phyloP scores from a whole-genome alignment of 306 rosid species.

The Prunus salicina region DNA sequence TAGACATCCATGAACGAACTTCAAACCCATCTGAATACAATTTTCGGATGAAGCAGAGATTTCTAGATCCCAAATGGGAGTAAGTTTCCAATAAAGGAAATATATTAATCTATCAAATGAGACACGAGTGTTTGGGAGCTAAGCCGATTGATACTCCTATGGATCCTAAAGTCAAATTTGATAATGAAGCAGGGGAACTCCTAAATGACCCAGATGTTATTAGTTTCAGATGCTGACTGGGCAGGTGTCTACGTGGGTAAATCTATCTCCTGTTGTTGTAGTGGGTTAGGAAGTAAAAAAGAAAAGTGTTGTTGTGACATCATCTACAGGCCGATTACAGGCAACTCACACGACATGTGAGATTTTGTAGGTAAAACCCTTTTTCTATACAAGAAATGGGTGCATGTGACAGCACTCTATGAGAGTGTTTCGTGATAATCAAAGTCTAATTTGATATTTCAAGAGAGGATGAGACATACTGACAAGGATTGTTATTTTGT shows the following conservation, averaged over 20 bases:
- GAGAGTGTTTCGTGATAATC: neutral
- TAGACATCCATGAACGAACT: neutral
- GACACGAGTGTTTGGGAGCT: neutral
- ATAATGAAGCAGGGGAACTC: neutral
- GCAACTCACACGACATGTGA: neutral
- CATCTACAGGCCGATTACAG: neutral
- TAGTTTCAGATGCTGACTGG: neutral
- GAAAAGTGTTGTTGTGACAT: neutral
- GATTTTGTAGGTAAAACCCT: neutral
- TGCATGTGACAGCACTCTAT: neutral
- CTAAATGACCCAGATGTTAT: neutral
- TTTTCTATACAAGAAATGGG: neutral
- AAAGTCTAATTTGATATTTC: neutral
- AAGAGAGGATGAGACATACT: neutral
- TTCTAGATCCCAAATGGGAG: neutral
- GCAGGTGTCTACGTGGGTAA: neutral
- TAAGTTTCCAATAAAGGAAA: neutral
- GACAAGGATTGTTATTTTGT: neutral
- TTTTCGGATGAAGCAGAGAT: neutral
- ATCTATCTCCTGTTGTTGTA: too few species aligned
- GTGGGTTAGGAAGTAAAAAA: neutral
- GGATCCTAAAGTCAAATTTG: neutral
- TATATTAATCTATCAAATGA: neutral
- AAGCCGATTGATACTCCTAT: neutral
- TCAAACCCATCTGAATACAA: neutral